Evolutionary conservation across 2,329 filamentous ascomycete genomes (phyloP).

Genomic region (Stemphylium beticola): DNA sequence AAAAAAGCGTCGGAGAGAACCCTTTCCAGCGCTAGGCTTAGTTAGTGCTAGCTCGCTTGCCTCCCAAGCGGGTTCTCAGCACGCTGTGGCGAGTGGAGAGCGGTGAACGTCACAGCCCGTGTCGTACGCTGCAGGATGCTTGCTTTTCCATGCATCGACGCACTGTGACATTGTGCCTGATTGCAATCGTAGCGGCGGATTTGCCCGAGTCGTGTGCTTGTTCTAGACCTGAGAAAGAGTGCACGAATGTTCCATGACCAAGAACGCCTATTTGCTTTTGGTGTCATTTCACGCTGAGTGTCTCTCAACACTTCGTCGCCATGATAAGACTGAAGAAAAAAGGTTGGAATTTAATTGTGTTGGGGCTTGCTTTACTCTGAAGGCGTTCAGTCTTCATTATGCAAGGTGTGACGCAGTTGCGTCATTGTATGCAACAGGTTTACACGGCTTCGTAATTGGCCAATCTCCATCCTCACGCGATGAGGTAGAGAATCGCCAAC

Average conservation of each 20-base stretch:
- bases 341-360: too few species aligned
- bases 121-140: constrained; percentile 8
- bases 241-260: not conserved
- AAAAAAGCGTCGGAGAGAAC: constrained; percentile 32
- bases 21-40: constrained; percentile 24
- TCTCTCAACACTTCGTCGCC: too few species aligned
- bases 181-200: constrained; percentile 2
- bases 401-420: too few species aligned
- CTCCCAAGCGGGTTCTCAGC: constrained; percentile 8
- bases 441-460: too few species aligned
- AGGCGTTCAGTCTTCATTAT: too few species aligned
- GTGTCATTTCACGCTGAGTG: not conserved
- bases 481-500: not conserved
- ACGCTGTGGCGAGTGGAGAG: constrained; percentile 30
- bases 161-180: constrained; percentile 9
- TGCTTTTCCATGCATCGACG: constrained; percentile 14
- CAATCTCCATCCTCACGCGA: not conserved
- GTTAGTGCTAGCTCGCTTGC: constrained; percentile 5
- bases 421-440: too few species aligned
- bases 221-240: not conserved
- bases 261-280: not conserved
- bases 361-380: too few species aligned
- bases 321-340: too few species aligned
- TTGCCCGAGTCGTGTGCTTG: constrained; percentile 2
- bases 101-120: constrained; percentile 31